Evolutionary conservation across 2,329 filamentous ascomycete genomes (phyloP).

Genomic region (Sporothrix protearum): DNA sequence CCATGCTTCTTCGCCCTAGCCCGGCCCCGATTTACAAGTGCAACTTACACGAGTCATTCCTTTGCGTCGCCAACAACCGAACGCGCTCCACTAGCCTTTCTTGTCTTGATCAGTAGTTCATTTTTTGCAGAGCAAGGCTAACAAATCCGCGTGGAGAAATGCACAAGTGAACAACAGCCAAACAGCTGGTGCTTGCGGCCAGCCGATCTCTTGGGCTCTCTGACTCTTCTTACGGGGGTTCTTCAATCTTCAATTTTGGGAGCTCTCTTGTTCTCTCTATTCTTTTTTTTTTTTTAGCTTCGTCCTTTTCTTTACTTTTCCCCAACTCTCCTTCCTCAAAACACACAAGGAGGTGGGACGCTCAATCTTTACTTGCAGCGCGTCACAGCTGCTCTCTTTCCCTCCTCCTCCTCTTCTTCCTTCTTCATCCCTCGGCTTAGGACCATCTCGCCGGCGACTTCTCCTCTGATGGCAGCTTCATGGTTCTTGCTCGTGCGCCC

Average conservation of each 20-base stretch:
- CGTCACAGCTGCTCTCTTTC: not conserved
- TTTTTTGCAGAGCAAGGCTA: constrained; percentile 6
- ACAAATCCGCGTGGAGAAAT: constrained; percentile 4
- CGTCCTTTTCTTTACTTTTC: not conserved
- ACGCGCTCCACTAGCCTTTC: constrained; percentile 8
- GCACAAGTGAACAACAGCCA: not conserved
- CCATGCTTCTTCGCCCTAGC: not conserved
- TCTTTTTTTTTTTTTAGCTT: not conserved
- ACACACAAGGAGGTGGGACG: not conserved
- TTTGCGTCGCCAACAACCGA: constrained; percentile 16
- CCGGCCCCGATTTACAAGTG: not conserved
- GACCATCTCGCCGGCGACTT: not conserved
- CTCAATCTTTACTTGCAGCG: not conserved
- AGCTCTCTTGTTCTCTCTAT: not conserved
- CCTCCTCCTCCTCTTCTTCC: not conserved
- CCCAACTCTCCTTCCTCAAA: not conserved
- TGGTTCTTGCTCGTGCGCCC: constrained; percentile 30
- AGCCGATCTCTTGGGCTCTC: not conserved
- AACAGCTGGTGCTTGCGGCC: constrained; percentile 1
- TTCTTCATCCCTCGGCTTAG: not conserved
- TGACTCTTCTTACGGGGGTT: not conserved
- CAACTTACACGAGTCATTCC: constrained; percentile 6
- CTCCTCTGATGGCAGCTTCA: constrained; percentile 24
- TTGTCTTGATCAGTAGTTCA: not conserved
- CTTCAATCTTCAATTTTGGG: not conserved